These are phyloP conservation scores for Pyrrhoderma lamaoense DNA, from an alignment of 1,284 basidiomycete species.

Conservation along the genomic window DNA sequence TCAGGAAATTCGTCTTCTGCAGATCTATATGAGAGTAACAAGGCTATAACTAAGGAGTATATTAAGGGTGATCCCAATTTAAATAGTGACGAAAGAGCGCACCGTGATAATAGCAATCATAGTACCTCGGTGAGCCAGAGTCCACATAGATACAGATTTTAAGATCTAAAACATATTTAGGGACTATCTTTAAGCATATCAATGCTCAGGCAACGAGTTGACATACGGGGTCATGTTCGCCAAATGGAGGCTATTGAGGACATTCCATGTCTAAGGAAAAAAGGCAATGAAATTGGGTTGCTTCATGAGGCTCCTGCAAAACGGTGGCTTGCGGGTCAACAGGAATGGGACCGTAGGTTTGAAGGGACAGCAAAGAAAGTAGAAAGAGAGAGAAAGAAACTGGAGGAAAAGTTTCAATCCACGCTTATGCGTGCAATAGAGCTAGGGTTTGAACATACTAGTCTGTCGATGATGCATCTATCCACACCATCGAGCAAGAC, in stretches of 20 bases:
- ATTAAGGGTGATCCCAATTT: slow-evolving; percentile 21
- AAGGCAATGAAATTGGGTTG: slow-evolving; percentile 53
- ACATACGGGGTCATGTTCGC: slow-evolving; percentile 68
- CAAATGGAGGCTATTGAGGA: slow-evolving; percentile 68
- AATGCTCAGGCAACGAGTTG: slow-evolving; percentile 86
- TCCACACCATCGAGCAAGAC: slow-evolving; percentile 18
- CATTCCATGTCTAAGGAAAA: slow-evolving; percentile 59
- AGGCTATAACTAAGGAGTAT: slow-evolving; percentile 25
- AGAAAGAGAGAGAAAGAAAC: slow-evolving; percentile 33
- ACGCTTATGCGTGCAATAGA: slow-evolving; percentile 40
- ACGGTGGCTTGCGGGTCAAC: slow-evolving; percentile 52
- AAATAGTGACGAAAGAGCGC: slow-evolving; percentile 16
- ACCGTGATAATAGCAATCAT: too few species aligned
- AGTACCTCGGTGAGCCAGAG: too few species aligned
- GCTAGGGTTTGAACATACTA: slow-evolving; percentile 33
- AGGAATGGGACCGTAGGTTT: slow-evolving; percentile 50
- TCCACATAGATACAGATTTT: too few species aligned
- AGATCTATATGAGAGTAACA: slow-evolving; percentile 29
- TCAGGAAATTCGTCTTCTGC: slow-evolving; percentile 22
- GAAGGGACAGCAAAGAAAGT: slow-evolving; percentile 33
- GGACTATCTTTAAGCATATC: slow-evolving; percentile 28
- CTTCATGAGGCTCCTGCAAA: slow-evolving; percentile 57
- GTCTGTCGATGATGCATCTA: slow-evolving; percentile 6
- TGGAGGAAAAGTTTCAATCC: slow-evolving; percentile 33
- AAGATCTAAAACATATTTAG: too few species aligned